Conservation (phyloP, 2,329 filamentous ascomycete genomes). For the Pseudocercospora macadamiae region DNA sequence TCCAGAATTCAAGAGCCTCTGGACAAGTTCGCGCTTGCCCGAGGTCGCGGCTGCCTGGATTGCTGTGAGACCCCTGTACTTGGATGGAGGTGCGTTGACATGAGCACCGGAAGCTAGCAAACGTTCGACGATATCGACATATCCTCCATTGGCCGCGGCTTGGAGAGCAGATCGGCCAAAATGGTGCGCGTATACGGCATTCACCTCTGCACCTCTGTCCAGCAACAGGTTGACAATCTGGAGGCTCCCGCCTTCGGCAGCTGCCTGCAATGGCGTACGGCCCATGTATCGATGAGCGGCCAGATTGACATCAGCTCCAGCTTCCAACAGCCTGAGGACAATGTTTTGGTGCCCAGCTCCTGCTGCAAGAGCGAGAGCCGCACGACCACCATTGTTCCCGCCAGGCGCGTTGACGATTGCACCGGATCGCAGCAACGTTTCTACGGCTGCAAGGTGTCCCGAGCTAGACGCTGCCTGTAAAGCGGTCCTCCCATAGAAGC, state of each 20-base stretch:
- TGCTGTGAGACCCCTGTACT: conserved; percentile 26
- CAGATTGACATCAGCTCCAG: conserved; percentile 25
- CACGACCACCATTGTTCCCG: conserved; percentile 24
- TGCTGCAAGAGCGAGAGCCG: conserved; percentile 26
- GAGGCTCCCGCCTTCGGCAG: conserved; percentile 23
- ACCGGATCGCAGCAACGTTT: conserved; percentile 22
- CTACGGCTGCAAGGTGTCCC: conserved; percentile 25
- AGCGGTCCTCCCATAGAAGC: conserved; percentile 32
- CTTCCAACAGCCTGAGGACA: conserved; percentile 21
- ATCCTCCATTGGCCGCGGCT: conserved; percentile 20
- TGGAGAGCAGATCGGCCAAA: conserved; percentile 25
- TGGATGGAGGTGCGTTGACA: conserved; percentile 21
- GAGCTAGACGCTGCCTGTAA: conserved; percentile 26
- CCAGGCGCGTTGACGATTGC: conserved; percentile 24
- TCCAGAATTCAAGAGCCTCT: conserved; percentile 18
- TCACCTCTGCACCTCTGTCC: conserved; percentile 20
- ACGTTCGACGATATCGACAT: conserved; percentile 21
- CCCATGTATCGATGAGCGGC: conserved; percentile 25
- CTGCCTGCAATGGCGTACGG: conserved; percentile 28
- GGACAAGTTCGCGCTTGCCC: conserved; percentile 19
- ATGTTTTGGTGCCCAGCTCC: conserved; percentile 22
- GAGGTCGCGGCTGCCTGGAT: conserved; percentile 26
- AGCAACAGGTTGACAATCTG: conserved; percentile 21
- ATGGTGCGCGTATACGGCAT: conserved; percentile 17
- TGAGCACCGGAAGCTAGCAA: conserved; percentile 21